phyloP scores from a whole-genome alignment of 306 rosid genomes.

The Prunus campanulata region DNA sequence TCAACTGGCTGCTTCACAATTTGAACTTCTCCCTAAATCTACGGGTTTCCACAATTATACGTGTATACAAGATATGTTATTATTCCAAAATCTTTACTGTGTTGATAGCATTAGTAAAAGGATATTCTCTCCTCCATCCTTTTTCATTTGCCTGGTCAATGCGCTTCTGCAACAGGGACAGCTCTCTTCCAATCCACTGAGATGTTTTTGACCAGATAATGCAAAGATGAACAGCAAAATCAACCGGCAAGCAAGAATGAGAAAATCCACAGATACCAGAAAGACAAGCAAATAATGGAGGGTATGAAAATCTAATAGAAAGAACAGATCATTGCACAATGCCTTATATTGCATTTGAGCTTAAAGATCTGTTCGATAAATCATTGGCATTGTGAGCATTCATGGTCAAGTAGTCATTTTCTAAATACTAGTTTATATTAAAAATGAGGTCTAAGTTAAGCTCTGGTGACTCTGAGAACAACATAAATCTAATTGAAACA shows the following conservation, averaged over 20 bases:
- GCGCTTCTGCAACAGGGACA: slow-evolving; percentile 52
- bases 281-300: neutral
- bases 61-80: neutral
- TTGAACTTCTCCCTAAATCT: neutral
- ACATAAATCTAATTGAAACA: neutral
- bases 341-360: neutral
- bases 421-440: neutral
- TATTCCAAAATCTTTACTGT: neutral
- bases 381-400: neutral
- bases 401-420: neutral
- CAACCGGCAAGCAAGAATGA: slow-evolving; percentile 1
- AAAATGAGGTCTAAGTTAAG: neutral
- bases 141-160: slow-evolving; percentile 84
- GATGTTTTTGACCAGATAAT: slow-evolving; percentile 14
- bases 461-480: neutral
- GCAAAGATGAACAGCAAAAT: slow-evolving; percentile 1
- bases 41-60: neutral
- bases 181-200: slow-evolving; percentile 73
- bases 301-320: neutral
- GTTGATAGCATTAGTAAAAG: slow-evolving; percentile 30
- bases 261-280: neutral
- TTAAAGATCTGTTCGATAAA: neutral
- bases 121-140: slow-evolving; percentile 96
- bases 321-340: neutral
- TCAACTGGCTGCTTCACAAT: neutral